phyloP scores from a whole-genome alignment of 345 rosid species.

The Turritis glabra region DNA sequence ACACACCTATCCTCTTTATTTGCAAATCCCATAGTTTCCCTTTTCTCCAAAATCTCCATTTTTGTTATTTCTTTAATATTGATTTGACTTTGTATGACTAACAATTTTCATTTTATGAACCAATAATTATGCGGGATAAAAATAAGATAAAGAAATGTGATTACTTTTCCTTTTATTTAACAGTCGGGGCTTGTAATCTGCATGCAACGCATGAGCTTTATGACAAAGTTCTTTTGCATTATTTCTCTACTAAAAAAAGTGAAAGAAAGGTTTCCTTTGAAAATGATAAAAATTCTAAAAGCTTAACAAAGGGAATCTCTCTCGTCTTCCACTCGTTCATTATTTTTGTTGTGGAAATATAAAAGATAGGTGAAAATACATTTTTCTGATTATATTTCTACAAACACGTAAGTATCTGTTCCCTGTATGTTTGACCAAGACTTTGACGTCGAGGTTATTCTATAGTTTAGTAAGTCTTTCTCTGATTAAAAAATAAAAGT shows the following conservation, averaged over 20 bases:
- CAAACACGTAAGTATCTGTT: background rate
- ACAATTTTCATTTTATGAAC: background rate
- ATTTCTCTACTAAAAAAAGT: background rate
- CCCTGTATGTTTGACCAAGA: background rate
- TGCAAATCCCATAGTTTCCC: background rate
- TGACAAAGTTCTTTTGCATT: slow-evolving; percentile 20
- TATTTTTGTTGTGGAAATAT: background rate
- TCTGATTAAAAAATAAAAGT: background rate
- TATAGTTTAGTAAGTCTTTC: background rate
- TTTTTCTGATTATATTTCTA: background rate
- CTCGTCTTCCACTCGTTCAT: slow-evolving; percentile 20
- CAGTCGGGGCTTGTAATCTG: slow-evolving; percentile 16
- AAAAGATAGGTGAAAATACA: no score
- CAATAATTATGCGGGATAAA: background rate
- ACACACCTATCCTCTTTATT: slow-evolving; percentile 1
- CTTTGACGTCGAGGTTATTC: background rate
- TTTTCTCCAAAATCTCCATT: background rate
- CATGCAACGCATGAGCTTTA: slow-evolving; percentile 28
- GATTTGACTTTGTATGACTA: slow-evolving; percentile 13
- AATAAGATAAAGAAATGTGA: background rate
- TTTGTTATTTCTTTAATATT: background rate
- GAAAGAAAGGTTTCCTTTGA: slow-evolving; percentile 16
- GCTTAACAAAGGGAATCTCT: slow-evolving; percentile 27
- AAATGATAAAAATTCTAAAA: background rate
- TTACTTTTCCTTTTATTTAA: background rate